Evolutionary conservation across 2,329 filamentous ascomycete genomes (phyloP), one percentile per base, ranked within the genome.

Genomic region (Alternaria solani): DNA sequence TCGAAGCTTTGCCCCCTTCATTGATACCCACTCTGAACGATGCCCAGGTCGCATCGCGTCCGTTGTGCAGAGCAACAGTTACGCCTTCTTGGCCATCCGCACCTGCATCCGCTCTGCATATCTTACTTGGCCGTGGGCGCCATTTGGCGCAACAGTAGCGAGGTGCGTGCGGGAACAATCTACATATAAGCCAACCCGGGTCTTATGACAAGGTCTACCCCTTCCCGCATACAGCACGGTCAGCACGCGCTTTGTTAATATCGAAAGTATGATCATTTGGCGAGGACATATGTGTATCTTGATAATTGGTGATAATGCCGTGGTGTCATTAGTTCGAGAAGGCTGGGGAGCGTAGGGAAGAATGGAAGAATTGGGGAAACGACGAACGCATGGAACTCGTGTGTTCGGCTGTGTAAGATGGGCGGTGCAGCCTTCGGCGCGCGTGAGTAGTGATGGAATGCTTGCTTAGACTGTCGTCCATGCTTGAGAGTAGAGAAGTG

Each of bases 201-300:
- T 71, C 67, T 69, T 72, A 68, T 67, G 67, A 66, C 65, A 65
- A 60, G 70, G 63, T 63, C 66, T 28, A 14, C 20, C 20, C n/a
- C 64, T 47, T 51, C 43, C 58, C 54, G 42, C 11, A 51, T 53
- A 30, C 46, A 48, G 25, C 28, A 41, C 62, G 39, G 51, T 56
- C 16, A 20, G 55, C 48, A 47, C 44, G 47, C 41, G 53, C 55
- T 41, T 57, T 51, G 23, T 53, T 57, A 61, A 66, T 70, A 69
- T 63, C 52, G 51, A 59, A 54, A 59, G 48, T 47, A 58, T 51
- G 39, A 48, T 49, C 20, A 25, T 38, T 47, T 51, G 52, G 57
- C 54, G 55, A 61, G 53, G 52, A 49, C 55, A 26, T 14, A 25
- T 51, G n/a, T 41, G 26, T 59, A 34, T 39, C 26, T 36, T 55